phyloP scores from a whole-genome alignment of 2,329 filamentous ascomycete genomes.

The Orbilia blumenaviensis region DNA sequence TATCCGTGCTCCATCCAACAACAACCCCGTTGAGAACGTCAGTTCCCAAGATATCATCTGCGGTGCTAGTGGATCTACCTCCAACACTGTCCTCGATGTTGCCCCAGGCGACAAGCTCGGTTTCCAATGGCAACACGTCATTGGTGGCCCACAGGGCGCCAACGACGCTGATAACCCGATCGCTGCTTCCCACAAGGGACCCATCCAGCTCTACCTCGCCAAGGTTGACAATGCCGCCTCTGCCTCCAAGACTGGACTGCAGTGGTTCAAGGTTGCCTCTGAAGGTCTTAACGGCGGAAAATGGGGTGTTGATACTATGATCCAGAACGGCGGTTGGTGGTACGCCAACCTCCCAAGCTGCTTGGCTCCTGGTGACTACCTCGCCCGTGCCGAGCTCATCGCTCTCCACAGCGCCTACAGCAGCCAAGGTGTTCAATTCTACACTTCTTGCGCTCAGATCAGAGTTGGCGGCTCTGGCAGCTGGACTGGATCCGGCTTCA shows the following conservation, averaged over 20 bases:
- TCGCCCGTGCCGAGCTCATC: conserved; percentile 70
- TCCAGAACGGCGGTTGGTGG: conserved; percentile 63
- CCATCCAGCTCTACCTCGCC: conserved; percentile 66
- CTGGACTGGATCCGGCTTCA: conserved; percentile 56
- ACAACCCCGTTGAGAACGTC: conserved; percentile 66
- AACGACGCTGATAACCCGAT: conserved; percentile 63
- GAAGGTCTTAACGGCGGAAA: conserved; percentile 66
- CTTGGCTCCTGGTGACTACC: conserved; percentile 68
- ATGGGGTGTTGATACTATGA: conserved; percentile 69
- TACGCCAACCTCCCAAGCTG: conserved; percentile 66
- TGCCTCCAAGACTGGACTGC: conserved; percentile 58
- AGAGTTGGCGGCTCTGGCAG: conserved; percentile 61
- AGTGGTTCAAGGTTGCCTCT: conserved; percentile 68
- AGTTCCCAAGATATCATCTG: conserved; percentile 65
- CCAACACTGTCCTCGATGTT: conserved; percentile 59
- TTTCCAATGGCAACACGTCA: conserved; percentile 67
- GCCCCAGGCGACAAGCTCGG: conserved; percentile 66
- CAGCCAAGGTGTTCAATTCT: conserved; percentile 62
- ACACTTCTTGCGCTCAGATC: conserved; percentile 64
- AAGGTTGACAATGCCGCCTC: conserved; percentile 65
- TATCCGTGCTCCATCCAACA: conserved; percentile 65
- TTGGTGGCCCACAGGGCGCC: conserved; percentile 63
- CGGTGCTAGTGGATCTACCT: conserved; percentile 40
- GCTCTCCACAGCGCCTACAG: conserved; percentile 67
- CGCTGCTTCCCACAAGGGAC: conserved; percentile 67